Evolutionary conservation across 345 rosid species (phyloP), one percentile per base, ranked within the genome.

Genomic region (Populus deltoides): DNA sequence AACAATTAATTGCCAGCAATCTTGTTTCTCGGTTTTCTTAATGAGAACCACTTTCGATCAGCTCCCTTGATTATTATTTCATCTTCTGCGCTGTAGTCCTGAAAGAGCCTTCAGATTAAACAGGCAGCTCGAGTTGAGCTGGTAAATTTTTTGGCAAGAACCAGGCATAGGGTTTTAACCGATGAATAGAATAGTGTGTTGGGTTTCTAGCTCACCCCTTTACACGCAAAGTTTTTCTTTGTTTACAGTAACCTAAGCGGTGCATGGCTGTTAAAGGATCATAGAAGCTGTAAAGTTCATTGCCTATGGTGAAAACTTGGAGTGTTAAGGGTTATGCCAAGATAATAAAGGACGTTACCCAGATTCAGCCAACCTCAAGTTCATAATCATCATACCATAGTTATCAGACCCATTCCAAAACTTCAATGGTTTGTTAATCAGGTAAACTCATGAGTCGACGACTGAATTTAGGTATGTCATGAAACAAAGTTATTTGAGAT

Each of bases 331-430:
- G 51, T 5, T 13, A 12, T 1, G 3, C 18, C 51, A 47, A 16
- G 0, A 13, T 53, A 20, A 20, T 53, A 6, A 53, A 53, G 59
- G 9, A 0, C 3, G 22, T 53, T 20, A 20, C 59, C 24, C 61
- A 47, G 12, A 47, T 15, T 47, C 53, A 6, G 53, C 53, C 16
- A 16, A 47, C 10, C 4, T 10, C 47, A 13, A 43, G 15, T 4
- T 41, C 12, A 41, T 10, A 41, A 0, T 0, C 11, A 11, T 10
- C 13, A 41, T 27, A 27, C 27, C 27, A 27, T 10, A 41, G 1
- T 0, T 41, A 11, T 10, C 13, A 41, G 0, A 12, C 4, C 4
- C 3, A 0, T 1, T 41, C 1, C 3, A 0, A 10, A 3, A 41
- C 3, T 0, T 41, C 4, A 41, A 10, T 41, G 47, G 1, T 43